These are phyloP conservation scores for Pythium insidiosum DNA, from an alignment of 352 stramenopile species.

Conservation along the genomic window DNA sequence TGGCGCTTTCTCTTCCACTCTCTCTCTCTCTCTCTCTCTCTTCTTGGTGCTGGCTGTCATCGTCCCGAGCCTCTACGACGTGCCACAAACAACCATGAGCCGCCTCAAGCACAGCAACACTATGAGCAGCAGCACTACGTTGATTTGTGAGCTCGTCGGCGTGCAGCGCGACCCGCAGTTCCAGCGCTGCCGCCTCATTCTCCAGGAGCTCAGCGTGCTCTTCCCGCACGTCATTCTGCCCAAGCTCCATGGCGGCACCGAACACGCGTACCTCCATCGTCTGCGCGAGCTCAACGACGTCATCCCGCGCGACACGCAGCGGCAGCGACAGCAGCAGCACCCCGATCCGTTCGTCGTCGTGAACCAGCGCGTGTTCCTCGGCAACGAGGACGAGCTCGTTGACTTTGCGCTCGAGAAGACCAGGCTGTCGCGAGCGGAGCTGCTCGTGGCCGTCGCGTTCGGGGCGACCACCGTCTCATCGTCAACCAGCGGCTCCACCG, in stretches of 20 bases:
- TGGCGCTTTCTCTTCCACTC: too few species aligned
- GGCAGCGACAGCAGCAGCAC: constrained; percentile 17
- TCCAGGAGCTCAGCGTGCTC: constrained; percentile 47
- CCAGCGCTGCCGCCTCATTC: constrained; percentile 49
- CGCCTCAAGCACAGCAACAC: too few species aligned
- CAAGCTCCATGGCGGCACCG: constrained; percentile 33
- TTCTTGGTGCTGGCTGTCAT: too few species aligned
- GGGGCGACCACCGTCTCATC: constrained; percentile 14
- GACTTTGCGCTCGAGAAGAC: constrained; percentile 43
- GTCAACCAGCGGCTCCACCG: constrained; percentile 1
- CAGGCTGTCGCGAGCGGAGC: constrained; percentile 35
- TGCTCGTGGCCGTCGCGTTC: constrained; percentile 50
- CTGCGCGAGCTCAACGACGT: constrained; percentile 19
- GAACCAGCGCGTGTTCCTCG: constrained; percentile 33
- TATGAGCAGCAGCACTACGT: not conserved
- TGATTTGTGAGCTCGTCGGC: constrained; percentile 51
- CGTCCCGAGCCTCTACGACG: too few species aligned
- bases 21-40: too few species aligned
- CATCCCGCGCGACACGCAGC: constrained; percentile 20
- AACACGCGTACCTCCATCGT: constrained; percentile 46
- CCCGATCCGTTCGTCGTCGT: constrained; percentile 44
- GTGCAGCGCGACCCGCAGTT: constrained; percentile 44
- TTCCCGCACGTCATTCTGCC: constrained; percentile 35
- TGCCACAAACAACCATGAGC: too few species aligned
- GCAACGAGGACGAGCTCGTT: constrained; percentile 49